phyloP scores from a whole-genome alignment of 2,329 filamentous ascomycete genomes.

The Raffaelea arxii region DNA sequence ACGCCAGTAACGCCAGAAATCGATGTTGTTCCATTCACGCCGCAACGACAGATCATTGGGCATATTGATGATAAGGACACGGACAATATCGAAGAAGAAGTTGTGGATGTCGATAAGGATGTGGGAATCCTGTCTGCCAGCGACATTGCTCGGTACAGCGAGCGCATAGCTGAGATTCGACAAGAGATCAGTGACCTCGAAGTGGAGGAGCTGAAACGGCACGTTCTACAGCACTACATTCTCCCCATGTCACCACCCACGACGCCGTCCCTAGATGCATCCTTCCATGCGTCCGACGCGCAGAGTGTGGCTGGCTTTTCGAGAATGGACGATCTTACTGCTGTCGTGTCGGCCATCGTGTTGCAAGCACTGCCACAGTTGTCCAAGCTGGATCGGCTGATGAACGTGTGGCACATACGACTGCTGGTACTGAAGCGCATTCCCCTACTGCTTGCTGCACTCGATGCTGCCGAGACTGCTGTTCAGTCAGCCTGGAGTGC shows the following conservation, averaged over 20 bases:
- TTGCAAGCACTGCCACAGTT: slow-evolving; percentile 80
- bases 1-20: not conserved
- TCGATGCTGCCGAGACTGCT: slow-evolving; percentile 57
- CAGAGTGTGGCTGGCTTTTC: slow-evolving; percentile 42
- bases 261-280: slow-evolving; percentile 21
- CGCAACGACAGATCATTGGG: slow-evolving; percentile 6
- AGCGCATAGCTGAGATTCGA: slow-evolving; percentile 63
- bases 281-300: slow-evolving; percentile 24
- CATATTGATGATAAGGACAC: not conserved
- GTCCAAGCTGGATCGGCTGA: slow-evolving; percentile 60
- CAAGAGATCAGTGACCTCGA: slow-evolving; percentile 59
- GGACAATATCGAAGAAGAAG: not conserved
- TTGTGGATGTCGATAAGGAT: slow-evolving; percentile 31
- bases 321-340: slow-evolving; percentile 79
- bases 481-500: slow-evolving; percentile 58
- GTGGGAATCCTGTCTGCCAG: slow-evolving; percentile 61
- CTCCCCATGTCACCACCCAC: slow-evolving; percentile 45
- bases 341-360: slow-evolving; percentile 82
- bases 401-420: slow-evolving; percentile 70
- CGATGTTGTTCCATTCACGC: slow-evolving; percentile 5
- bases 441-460: slow-evolving; percentile 54
- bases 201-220: slow-evolving; percentile 80
- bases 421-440: slow-evolving; percentile 65
- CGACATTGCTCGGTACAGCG: slow-evolving; percentile 59
- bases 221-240: slow-evolving; percentile 75